Evolutionary conservation across 225 moss, liverwort and hornwort genomes (phyloP).

Genomic region (Lunularia cruciata): DNA sequence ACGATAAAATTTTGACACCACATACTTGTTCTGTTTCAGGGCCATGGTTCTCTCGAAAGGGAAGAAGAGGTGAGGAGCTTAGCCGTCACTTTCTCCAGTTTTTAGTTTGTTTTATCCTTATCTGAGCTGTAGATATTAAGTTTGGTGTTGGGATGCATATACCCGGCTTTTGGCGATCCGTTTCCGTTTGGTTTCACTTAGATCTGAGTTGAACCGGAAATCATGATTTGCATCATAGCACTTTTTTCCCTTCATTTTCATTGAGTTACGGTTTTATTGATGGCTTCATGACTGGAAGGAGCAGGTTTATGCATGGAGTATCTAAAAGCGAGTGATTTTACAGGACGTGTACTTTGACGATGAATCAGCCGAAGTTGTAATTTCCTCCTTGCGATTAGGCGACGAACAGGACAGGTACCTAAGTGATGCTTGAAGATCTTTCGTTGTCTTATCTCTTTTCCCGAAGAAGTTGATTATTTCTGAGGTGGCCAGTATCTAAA

Average conservation of each 20-base stretch:
- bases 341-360: constrained; percentile 99
- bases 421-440: background rate
- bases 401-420: constrained; percentile 88
- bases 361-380: constrained; percentile 94
- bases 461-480: background rate
- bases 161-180: too few species aligned
- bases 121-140: background rate
- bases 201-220: too few species aligned
- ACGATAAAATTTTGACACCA: too few species aligned
- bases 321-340: background rate
- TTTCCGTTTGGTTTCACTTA: too few species aligned
- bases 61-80: constrained; percentile 72
- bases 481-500: background rate
- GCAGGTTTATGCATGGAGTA: too few species aligned
- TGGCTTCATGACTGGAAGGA: too few species aligned
- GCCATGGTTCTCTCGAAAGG: constrained; percentile 80
- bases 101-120: background rate
- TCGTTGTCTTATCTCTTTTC: background rate
- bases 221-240: too few species aligned
- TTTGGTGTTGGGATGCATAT: too few species aligned
- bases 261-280: too few species aligned
- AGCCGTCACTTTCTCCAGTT: background rate
- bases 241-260: too few species aligned
- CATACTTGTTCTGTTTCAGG: constrained; percentile 39
- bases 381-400: constrained; percentile 75